Base-by-base conservation (phyloP, 2,329 filamentous ascomycete genomes). In the Colletotrichum tofieldiae region DNA sequence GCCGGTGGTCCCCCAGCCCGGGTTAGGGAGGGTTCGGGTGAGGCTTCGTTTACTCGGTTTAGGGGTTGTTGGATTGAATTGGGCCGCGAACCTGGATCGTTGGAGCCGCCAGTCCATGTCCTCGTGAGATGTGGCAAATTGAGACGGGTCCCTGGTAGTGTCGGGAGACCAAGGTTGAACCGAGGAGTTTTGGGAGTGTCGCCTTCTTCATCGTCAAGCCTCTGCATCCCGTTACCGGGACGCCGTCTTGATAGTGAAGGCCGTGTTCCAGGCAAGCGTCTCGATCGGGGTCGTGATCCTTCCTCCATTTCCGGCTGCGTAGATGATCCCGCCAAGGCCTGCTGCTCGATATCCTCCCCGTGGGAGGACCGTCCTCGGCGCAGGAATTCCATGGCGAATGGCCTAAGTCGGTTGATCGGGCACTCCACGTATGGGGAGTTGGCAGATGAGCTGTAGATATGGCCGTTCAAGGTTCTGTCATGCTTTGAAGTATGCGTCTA, bases 171-270 rank as follows among this genome's bases (percentile, higher is more conserved):
- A 4, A 85, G 76, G 23, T 79, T 77, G 60, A 85, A 82, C 3
- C 81, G 80, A 2, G 86, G 85, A 1, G 85, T 84, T 76, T 90
- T 90, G 43, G 86, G 86, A 26, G 83, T 86, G 58, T 85, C 81
- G 23, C 77, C 71, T 35, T 79, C 80, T 29, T 78, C 74, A 20
- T 74, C 74, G 6, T 75, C 75, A 45, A 64, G 49, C 7, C 51
- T 52, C 56, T 71, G 71, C 60, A 58, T 59, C 29, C 61, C 63
- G 45, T 58, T 56, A 56, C 39, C 43, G 26, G 41, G 39, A 59
- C 23, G 39, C 29, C 61, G 59, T 52, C 71, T 49, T 12, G 68
- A 65, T 18, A 68, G 39, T 3, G 54, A 51, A 32, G 65, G 64
- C 26, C 72, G 59, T 55, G 51, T 58, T n/a, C 64, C 49, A 65